Conservation (phyloP, 2,329 filamentous ascomycete species). For the Macrophomina phaseolina region DNA sequence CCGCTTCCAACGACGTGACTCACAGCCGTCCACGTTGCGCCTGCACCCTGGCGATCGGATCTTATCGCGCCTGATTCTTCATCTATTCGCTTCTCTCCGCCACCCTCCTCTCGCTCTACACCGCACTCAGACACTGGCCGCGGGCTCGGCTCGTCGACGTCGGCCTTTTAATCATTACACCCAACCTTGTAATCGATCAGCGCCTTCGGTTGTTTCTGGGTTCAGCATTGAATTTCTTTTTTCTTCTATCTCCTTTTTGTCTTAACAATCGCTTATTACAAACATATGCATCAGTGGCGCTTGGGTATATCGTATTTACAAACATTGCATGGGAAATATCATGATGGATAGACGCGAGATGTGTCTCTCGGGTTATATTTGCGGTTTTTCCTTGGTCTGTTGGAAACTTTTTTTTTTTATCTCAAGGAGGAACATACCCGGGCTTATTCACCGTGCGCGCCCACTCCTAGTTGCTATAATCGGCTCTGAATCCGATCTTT, state of each 20-base stretch:
- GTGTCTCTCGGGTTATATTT: constrained; percentile 16
- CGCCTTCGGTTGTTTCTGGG: constrained; percentile 25
- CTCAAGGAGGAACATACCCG: constrained; percentile 27
- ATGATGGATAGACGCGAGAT: constrained; percentile 25
- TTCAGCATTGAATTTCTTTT: constrained; percentile 8
- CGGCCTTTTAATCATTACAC: constrained; percentile 15
- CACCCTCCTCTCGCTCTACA: constrained; percentile 19
- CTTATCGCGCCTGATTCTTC: constrained; percentile 21
- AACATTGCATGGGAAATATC: constrained; percentile 20
- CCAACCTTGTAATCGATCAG: constrained; percentile 24
- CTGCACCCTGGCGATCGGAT: constrained; percentile 18
- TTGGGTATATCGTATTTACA: constrained; percentile 10
- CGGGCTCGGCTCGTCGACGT: constrained; percentile 22
- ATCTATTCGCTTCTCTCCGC: constrained; percentile 20
- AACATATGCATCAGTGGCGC: constrained; percentile 27
- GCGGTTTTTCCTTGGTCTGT: constrained; percentile 20
- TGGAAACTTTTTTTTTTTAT: background rate
- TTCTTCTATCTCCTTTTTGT: constrained; percentile 20
- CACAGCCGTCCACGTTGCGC: constrained; percentile 19
- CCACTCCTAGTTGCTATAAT: constrained; percentile 27
- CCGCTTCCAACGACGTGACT: constrained; percentile 7
- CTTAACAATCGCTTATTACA: constrained; percentile 24
- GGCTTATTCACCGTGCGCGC: constrained; percentile 16
- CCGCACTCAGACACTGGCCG: constrained; percentile 23
- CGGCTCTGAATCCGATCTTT: constrained; percentile 17